Conservation (phyloP, 169 alveolate genomes). For the Eimeria necatrix region DNA sequence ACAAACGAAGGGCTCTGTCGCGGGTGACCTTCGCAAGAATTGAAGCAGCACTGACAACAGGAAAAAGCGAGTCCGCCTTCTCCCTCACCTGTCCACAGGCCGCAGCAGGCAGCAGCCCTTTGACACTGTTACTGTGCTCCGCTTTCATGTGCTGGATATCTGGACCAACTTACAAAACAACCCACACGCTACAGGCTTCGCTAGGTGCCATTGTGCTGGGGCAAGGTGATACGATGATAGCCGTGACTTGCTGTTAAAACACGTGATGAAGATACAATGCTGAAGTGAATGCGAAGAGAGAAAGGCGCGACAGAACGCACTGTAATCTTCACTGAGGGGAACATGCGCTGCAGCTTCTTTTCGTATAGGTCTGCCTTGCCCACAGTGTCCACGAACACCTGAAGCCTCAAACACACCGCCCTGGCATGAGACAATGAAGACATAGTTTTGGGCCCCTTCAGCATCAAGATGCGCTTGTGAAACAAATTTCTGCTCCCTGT, state of each 20-base stretch:
- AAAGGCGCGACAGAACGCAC: slow-evolving; percentile 83
- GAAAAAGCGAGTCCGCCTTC: slow-evolving; percentile 97
- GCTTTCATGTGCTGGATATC: too few species aligned
- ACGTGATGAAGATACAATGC: neutral
- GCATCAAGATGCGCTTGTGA: too few species aligned
- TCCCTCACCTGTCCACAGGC: slow-evolving; percentile 85
- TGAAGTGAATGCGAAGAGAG: neutral
- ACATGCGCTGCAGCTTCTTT: slow-evolving; percentile 86
- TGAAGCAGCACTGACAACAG: slow-evolving; percentile 98
- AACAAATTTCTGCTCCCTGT: too few species aligned
- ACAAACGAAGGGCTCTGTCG: slow-evolving; percentile 89
- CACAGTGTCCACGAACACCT: slow-evolving; percentile 96
- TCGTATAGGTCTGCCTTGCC: slow-evolving; percentile 96
- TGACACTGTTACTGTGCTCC: neutral
- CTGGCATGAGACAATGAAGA: too few species aligned
- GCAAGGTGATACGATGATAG: too few species aligned
- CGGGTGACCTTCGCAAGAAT: slow-evolving; percentile 98
- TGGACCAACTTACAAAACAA: too few species aligned
- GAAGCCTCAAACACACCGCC: neutral
- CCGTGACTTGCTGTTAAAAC: too few species aligned
- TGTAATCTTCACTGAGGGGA: slow-evolving; percentile 90
- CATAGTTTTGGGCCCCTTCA: too few species aligned
- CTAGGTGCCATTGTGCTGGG: too few species aligned
- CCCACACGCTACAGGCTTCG: too few species aligned
- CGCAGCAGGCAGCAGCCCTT: neutral